Base-by-base conservation (phyloP, 1,284 basidiomycete genomes). In the Trichosporon ovoides region DNA sequence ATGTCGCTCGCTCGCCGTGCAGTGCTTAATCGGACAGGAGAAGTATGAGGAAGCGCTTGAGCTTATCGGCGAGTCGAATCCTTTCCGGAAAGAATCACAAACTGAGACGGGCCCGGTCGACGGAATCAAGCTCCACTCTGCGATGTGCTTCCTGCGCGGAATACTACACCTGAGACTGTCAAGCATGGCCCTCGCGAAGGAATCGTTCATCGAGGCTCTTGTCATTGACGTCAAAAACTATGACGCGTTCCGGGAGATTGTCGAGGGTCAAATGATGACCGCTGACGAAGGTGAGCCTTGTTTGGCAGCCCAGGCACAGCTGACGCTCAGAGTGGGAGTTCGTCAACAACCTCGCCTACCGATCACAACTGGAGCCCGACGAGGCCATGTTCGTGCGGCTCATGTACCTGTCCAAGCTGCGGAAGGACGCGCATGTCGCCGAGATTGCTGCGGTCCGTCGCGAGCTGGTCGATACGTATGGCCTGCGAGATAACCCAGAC, bases 201-300 rank as follows among this genome's bases (percentile, higher is more conserved):
- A 91, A 57, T 89, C 87, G 63, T 97, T 98, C 72, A 88, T 98
- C 84, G 92, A 97, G 66, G 94, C 96, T 1, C 81, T 99, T 14
- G 83, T 87, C 0, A 81, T 98, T 13, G 96, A 99, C 68, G 91
- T 98, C 24, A 97, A 97, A 76, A 98, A 95, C 74, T 98, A 93
- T 71, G 96, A 98, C 65, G 88, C 92, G 1, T 98, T 97, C 69
- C 85, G 89, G 56, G 88, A 94, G 62, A 83, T 99, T 7, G 81
- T 98, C 19, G 87, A 86, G 38, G 89, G 92, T 2, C 89, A 94
- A 72, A 93, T 96, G 90, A 89, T 97, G 87, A 85, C 87, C 14
- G 84, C 87, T 0, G 86, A 91, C 60, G 94, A 97, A 84, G 92
- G 92, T 91, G 57, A 50, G 80, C 28, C n/a, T n/a, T 72, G 18